Evolutionary conservation across 2,329 filamentous ascomycete species (phyloP), one percentile per base, ranked within the genome.

Genomic region (Pseudonectria foliicola): DNA sequence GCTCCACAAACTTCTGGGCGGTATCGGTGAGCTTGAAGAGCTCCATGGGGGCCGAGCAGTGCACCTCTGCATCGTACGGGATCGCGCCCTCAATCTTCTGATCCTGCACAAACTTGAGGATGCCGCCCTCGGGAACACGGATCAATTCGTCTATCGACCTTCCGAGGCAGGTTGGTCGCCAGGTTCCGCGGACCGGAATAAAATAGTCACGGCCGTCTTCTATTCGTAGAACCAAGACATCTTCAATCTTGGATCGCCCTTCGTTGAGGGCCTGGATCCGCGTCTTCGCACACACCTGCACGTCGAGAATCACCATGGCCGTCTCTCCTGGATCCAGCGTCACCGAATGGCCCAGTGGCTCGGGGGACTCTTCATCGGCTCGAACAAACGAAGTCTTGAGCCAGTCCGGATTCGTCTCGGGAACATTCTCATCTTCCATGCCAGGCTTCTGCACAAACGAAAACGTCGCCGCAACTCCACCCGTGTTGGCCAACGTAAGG

Each of bases 401-500:
- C 89, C 90, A 96, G 7, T 67, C 59, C 1, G 79, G 72, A 0
- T 45, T 36, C 10, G 43, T 45, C 64, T 57, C 52, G n/a, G n/a
- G 18, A 21, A 5, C 18, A 31, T 62, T 55, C 5, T 64, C 66
- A 2, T 67, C 62, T 2, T 69, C 65, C 1, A 65, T 63, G 3
- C 63, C 61, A 3, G 84, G 81, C 43, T 80, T 80, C 39, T 87
- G 82, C 1, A 89, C 77, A 55, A 98, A 94, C 2, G 73, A 75
- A 51, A 95, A 82, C 0, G 70, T 84, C 1, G 92, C 89, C 3
- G 80, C 61, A 0, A 93, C 86, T 18, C 86, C 74, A 3, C 92
- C 83, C 0, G 92, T 98, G 49, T 98, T 98, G 16, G 92, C 92
- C 36, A 98, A 77, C 0, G 89, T 96, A 28, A 96, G 57, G 4